phyloP scores from a whole-genome alignment of 352 stramenopile species.

The Globisporangium sylvaticum region DNA sequence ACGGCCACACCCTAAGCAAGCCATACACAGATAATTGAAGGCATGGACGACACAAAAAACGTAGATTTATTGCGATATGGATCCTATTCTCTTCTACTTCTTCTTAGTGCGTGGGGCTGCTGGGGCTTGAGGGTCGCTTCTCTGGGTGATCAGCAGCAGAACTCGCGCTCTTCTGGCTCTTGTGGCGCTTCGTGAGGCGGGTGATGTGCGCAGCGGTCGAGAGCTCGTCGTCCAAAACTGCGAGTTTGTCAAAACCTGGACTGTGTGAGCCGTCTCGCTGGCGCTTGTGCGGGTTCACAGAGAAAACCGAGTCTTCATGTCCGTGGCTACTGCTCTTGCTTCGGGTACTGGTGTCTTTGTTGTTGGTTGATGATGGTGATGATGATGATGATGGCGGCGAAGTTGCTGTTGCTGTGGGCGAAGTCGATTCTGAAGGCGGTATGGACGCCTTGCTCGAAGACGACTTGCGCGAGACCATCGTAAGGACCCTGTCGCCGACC shows the following conservation, averaged over 20 bases:
- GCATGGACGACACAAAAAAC: slow-evolving; percentile 1
- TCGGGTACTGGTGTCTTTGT: slow-evolving; percentile 13
- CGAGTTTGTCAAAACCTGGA: slow-evolving; percentile 28
- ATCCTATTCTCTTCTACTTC: not conserved
- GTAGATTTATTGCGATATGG: slow-evolving; percentile 9
- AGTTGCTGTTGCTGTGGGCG: not conserved
- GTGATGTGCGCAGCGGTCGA: slow-evolving; percentile 21
- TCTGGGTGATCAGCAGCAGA: not conserved
- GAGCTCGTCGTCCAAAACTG: slow-evolving; percentile 28
- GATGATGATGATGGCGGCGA: not conserved
- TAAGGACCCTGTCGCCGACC: slow-evolving; percentile 31
- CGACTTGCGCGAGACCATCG: slow-evolving; percentile 34
- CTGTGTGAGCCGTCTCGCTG: slow-evolving; percentile 33
- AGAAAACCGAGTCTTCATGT: not conserved
- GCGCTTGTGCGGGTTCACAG: slow-evolving; percentile 37
- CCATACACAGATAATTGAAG: not conserved
- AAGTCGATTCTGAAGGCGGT: not conserved
- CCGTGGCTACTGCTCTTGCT: slow-evolving; percentile 9
- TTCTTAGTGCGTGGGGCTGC: not conserved
- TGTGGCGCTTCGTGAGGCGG: slow-evolving; percentile 47
- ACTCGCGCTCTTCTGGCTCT: slow-evolving; percentile 18
- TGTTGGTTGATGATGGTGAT: slow-evolving; percentile 6
- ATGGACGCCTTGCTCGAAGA: slow-evolving; percentile 7
- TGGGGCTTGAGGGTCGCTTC: not conserved
- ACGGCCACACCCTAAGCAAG: no score